phyloP scores from a whole-genome alignment of 2,329 filamentous ascomycete genomes.

The Calonectria naviculata region DNA sequence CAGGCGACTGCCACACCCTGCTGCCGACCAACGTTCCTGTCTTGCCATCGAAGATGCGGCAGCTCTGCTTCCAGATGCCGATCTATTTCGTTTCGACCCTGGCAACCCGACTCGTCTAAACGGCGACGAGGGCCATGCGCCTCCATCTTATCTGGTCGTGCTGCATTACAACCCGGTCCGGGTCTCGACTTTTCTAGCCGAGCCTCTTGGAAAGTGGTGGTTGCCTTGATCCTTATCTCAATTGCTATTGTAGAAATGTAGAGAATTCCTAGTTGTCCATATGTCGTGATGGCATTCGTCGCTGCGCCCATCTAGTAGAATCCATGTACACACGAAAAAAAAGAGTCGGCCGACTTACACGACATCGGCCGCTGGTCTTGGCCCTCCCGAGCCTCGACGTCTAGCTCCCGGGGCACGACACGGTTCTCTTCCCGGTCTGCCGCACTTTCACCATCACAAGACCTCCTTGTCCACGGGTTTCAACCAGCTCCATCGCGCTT shows the following conservation, averaged over 20 bases:
- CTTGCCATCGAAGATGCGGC: conserved; percentile 17
- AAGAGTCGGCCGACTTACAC: conserved; percentile 17
- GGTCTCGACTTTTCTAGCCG: background rate
- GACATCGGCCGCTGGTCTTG: background rate
- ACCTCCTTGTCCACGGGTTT: conserved; percentile 11
- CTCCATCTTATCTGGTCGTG: conserved; percentile 19
- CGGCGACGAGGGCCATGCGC: conserved; percentile 19
- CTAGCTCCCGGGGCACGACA: conserved; percentile 1
- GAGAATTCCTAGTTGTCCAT: background rate
- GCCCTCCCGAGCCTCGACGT: background rate
- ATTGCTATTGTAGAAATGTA: background rate
- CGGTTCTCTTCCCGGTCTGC: conserved; percentile 24
- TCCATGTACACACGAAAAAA: background rate
- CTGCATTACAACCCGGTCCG: conserved; percentile 8
- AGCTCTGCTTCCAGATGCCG: conserved; percentile 27
- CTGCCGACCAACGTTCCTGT: conserved; percentile 15
- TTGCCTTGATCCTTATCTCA: background rate
- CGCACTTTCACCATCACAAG: conserved; percentile 17
- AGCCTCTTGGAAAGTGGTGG: background rate
- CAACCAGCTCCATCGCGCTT: conserved; percentile 31
- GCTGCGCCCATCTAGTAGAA: background rate
- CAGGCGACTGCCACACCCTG: conserved; percentile 10
- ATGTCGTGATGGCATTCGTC: background rate
- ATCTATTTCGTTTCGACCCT: conserved; percentile 30
- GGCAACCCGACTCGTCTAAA: conserved; percentile 23